A percentile compares a stretch with the other conserved stretches of the same genome.
Conservation (phyloP, 495 filamentous ascomycete species). For the Penicillium paxilli region DNA sequence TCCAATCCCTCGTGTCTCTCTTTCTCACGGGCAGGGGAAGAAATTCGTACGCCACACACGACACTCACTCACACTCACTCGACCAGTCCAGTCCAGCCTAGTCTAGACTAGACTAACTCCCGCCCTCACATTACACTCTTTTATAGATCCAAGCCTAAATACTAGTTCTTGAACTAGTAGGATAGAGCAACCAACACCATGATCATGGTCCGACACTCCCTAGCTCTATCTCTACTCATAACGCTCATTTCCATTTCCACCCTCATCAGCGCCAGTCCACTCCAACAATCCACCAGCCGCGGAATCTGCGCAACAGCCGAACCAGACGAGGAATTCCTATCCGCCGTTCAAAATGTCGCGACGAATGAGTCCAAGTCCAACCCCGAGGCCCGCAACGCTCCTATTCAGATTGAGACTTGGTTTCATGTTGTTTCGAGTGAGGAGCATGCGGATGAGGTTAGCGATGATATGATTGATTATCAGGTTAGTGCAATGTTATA, state of each 20-base stretch:
- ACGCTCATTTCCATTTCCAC: not conserved
- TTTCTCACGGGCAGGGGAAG: too few species aligned
- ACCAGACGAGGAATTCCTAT: conserved; percentile 30
- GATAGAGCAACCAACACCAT: conserved; percentile 13
- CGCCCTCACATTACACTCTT: too few species aligned
- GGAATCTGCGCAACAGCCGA: conserved; percentile 41
- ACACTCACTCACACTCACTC: too few species aligned
- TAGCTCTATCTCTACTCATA: conserved; percentile 23
- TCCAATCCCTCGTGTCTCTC: too few species aligned
- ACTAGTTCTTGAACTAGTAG: too few species aligned
- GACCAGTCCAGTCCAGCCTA: too few species aligned
- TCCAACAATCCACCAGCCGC: too few species aligned
- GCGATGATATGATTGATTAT: conserved; percentile 40
- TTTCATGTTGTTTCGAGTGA: conserved; percentile 48
- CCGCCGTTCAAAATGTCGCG: conserved; percentile 28
- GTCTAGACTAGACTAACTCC: too few species aligned
- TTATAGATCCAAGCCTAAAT: too few species aligned
- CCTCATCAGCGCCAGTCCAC: too few species aligned
- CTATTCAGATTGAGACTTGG: conserved; percentile 49
- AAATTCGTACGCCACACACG: too few species aligned
- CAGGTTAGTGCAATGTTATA: conserved; percentile 36
- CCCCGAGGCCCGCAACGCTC: conserved; percentile 24
- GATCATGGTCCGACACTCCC: conserved; percentile 29
- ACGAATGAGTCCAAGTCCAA: conserved; percentile 11
- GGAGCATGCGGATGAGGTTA: conserved; percentile 29